Evolutionary conservation across 495 filamentous ascomycete genomes (phyloP).

Genomic region (Penicillium argentinense): DNA sequence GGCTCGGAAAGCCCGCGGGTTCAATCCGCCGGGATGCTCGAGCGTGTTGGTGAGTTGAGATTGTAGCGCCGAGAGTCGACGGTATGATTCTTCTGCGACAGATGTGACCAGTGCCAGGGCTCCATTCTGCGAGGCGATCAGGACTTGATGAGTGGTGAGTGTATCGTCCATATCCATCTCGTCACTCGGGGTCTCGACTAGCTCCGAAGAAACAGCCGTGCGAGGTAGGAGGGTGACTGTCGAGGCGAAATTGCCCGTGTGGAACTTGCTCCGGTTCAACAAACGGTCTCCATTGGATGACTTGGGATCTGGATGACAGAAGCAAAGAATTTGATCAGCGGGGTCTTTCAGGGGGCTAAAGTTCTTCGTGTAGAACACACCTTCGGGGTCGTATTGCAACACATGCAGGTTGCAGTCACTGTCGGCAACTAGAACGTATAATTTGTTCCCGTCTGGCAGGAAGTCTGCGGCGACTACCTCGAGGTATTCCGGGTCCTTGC

Average conservation of each 20-base stretch:
- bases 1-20: constrained; percentile 73
- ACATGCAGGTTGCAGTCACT: constrained; percentile 83
- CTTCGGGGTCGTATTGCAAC: constrained; percentile 91
- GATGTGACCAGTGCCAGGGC: constrained; percentile 73
- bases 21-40: constrained; percentile 74
- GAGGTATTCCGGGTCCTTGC: constrained; percentile 73
- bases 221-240: constrained; percentile 75
- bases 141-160: constrained; percentile 51
- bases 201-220: constrained; percentile 48
- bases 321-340: constrained; percentile 12
- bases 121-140: constrained; percentile 72
- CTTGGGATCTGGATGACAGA: constrained; percentile 71
- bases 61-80: constrained; percentile 77
- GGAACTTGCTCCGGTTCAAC: constrained; percentile 82
- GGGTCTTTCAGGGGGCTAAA: too few relatives aligned
- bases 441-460: constrained; percentile 77
- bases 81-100: constrained; percentile 76
- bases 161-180: constrained; percentile 40
- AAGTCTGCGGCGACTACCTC: constrained; percentile 85
- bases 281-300: constrained; percentile 85
- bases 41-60: constrained; percentile 74
- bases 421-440: constrained; percentile 82
- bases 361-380: too few relatives aligned
- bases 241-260: constrained; percentile 74
- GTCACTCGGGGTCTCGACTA: constrained; percentile 31